These are phyloP conservation scores for Aureobasidium lini DNA, from an alignment of 2,329 filamentous ascomycete species.

Conservation along the genomic window DNA sequence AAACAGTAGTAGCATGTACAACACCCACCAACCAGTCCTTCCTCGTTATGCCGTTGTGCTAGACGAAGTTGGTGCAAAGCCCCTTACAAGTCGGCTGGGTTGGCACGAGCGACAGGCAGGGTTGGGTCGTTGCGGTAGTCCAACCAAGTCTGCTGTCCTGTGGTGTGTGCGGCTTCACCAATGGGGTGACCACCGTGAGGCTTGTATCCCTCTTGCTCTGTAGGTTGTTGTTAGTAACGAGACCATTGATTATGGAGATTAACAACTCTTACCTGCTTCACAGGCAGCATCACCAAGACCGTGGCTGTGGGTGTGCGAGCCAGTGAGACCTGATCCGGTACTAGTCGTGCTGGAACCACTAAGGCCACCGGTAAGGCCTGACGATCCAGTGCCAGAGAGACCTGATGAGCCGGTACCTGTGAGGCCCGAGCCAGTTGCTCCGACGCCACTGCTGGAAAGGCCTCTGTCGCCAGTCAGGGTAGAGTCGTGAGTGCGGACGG, in stretches of 20 bases:
- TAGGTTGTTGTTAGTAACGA: neutral
- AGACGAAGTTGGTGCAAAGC: too few relatives aligned
- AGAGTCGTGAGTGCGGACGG: neutral
- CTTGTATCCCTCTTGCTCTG: neutral
- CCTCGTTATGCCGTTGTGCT: neutral
- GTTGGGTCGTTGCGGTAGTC: slow-evolving; percentile 13
- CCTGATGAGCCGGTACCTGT: neutral
- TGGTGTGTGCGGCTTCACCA: slow-evolving; percentile 4
- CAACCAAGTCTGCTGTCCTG: slow-evolving; percentile 6
- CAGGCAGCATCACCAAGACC: neutral
- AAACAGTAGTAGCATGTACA: neutral
- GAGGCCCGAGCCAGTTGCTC: neutral
- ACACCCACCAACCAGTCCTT: neutral
- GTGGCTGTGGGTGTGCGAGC: neutral
- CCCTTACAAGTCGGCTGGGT: neutral
- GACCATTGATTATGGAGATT: neutral
- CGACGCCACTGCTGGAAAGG: neutral
- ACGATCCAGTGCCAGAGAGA: neutral
- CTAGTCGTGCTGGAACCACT: neutral
- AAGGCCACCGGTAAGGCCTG: neutral
- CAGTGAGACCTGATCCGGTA: neutral
- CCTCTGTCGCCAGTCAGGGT: neutral
- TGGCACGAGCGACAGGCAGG: slow-evolving; percentile 5
- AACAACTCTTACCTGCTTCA: neutral
- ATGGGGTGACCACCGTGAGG: slow-evolving; percentile 12